Conservation (phyloP, 805 yeast species). For the Suhomyces sp. region DNA sequence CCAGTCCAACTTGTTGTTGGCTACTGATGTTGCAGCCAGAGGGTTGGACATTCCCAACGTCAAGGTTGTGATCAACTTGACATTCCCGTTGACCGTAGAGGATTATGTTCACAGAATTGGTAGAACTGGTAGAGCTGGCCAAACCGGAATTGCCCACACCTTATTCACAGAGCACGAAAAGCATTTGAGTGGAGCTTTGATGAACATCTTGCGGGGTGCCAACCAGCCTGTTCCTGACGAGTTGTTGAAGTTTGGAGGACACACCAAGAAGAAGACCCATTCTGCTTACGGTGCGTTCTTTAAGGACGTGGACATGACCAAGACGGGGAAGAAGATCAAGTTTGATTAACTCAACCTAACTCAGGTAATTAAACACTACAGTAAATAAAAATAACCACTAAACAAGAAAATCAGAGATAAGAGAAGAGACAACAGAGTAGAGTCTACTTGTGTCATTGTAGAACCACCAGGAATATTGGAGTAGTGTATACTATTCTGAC, state of each 20-base stretch:
- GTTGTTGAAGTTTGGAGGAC: slow-evolving; percentile 91
- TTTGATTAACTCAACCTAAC: too few relatives aligned
- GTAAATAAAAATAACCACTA: too few relatives aligned
- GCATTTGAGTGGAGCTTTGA: slow-evolving; percentile 90
- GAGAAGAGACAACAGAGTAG: too few relatives aligned
- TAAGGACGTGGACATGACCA: slow-evolving; percentile 84
- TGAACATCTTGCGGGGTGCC: slow-evolving; percentile 90
- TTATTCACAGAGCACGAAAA: slow-evolving; percentile 95
- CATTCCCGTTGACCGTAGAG: slow-evolving; percentile 94
- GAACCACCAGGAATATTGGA: too few relatives aligned
- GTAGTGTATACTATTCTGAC: too few relatives aligned
- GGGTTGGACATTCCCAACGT: slow-evolving; percentile 98
- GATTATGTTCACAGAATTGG: slow-evolving; percentile 98
- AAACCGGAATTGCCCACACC: slow-evolving; percentile 91
- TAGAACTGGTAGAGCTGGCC: slow-evolving; percentile 97
- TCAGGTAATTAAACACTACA: too few relatives aligned
- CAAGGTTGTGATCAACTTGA: slow-evolving; percentile 88
- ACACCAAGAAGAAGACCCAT: slow-evolving; percentile 96
- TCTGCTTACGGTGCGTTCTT: slow-evolving; percentile 97
- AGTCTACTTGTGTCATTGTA: too few relatives aligned
- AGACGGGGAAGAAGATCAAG: slow-evolving; percentile 86
- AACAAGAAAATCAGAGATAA: too few relatives aligned
- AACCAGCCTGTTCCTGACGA: slow-evolving; percentile 95
- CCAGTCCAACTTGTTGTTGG: slow-evolving; percentile 69
- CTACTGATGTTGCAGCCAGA: slow-evolving; percentile 98